phyloP scores from a whole-genome alignment of 148 eudicot genomes.

The Rhododendron ovatum region DNA sequence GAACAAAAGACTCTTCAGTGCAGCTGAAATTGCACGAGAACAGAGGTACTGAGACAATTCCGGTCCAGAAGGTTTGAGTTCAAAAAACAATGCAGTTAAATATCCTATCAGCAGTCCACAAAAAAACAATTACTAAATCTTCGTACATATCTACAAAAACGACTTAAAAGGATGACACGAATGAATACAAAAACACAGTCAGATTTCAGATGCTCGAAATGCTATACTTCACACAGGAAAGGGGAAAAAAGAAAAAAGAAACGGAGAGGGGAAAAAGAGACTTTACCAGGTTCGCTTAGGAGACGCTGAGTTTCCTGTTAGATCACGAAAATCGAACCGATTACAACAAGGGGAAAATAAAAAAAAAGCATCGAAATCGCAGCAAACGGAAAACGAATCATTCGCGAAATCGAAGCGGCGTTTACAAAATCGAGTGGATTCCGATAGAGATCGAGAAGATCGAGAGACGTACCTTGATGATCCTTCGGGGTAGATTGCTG shows the following conservation, averaged over 20 bases:
- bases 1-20: no score
- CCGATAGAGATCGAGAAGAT: constrained; percentile 27
- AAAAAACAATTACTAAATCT: background rate
- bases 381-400: background rate
- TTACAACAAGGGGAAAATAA: background rate
- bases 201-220: background rate
- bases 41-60: no score
- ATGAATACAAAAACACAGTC: background rate
- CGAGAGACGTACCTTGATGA: constrained; percentile 48
- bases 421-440: constrained; percentile 1
- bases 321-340: constrained; percentile 10
- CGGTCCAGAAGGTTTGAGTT: background rate
- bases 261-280: background rate
- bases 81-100: background rate
- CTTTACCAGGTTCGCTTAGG: constrained; percentile 84
- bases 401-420: background rate
- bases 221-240: background rate
- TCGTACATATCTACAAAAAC: background rate
- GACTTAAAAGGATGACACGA: background rate
- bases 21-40: no score
- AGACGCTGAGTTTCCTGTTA: constrained; percentile 94
- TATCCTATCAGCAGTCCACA: background rate
- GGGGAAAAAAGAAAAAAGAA: background rate
- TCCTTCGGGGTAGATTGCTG: constrained; percentile 60
- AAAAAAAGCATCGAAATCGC: background rate